Evolutionary conservation across 495 filamentous ascomycete genomes (phyloP), one percentile per base, ranked within the genome.

Genomic region (Aspergillus ostianus): DNA sequence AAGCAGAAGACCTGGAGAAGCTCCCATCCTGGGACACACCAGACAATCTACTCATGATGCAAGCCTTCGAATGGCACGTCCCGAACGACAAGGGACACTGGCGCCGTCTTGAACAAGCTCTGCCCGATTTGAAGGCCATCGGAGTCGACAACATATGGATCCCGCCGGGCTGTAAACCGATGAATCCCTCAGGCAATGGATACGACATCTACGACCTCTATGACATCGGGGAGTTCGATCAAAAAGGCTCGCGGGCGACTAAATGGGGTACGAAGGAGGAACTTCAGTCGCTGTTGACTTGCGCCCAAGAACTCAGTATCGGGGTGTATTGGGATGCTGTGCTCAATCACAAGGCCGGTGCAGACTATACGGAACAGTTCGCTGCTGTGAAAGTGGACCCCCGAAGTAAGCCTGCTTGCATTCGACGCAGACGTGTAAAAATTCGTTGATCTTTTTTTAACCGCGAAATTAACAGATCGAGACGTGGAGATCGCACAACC

Each of bases 181-280:
- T 82, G 64, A 84, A 77, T 45, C 80, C 81, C 2, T 63, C 79
- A 5, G 84, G 85, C 12, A 90, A 88, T 64, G 89, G 88, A n/a
- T 91, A 90, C 66, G 88, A 91, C 68, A 81, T 89, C 64, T 91
- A 91, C 58, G 87, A 91, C 64, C 71, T 92, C 4, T 92, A 88
- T 62, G 89, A 92, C 55, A 70, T 91, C 21, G 88, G 89, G 36
- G 89, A 92, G 64, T 92, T 90, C 63, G 82, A 91, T 63, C 88
- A 90, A 63, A 90, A 90, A 62, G 85, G 85, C 44, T 67, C 73
- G 1, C 68, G 76, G 12, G 73, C 75, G n/a, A 90, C 87, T 18
- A 90, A 90, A 73, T 92, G 87, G 87, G 88, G 89, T n/a, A 79
- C 75, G 19, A 87, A 83, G 58, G 78, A 81, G 20, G 85, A 90